A percentile compares a stretch with the other conserved stretches of the same genome.
These are phyloP conservation scores for Aspergillus oerlinghausenensis DNA, from an alignment of 2,329 filamentous ascomycete genomes.

Conservation along the genomic window DNA sequence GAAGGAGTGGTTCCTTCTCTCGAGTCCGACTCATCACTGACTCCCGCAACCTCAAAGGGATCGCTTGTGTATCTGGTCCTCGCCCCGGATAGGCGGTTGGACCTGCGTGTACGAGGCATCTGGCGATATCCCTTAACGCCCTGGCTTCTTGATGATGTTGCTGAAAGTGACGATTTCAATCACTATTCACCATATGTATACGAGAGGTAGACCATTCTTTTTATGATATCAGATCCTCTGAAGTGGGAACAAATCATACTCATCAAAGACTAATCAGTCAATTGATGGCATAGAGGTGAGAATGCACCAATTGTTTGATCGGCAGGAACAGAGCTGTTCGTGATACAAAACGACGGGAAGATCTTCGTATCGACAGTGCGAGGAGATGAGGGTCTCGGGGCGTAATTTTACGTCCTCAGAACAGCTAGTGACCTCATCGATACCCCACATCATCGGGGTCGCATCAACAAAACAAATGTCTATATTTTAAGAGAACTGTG, in stretches of 20 bases:
- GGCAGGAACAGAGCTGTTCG: too few relatives aligned
- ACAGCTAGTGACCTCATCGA: not conserved
- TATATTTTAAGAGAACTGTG: not conserved
- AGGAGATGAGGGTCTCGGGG: slow-evolving; percentile 2
- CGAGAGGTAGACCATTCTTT: not conserved
- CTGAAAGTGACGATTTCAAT: not conserved
- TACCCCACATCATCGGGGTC: not conserved
- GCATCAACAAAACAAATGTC: not conserved
- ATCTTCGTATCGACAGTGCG: not conserved
- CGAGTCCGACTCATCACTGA: slow-evolving; percentile 26
- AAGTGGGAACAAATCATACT: not conserved
- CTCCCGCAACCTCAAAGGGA: slow-evolving; percentile 29
- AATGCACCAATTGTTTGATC: not conserved
- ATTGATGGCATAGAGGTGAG: not conserved
- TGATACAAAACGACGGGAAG: not conserved
- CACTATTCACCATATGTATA: too few relatives aligned
- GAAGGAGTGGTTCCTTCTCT: not conserved
- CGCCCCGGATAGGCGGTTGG: slow-evolving; percentile 28
- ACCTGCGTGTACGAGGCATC: slow-evolving; percentile 31
- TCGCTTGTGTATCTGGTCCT: slow-evolving; percentile 33
- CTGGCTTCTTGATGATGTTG: not conserved
- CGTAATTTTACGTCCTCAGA: not conserved
- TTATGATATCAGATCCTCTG: not conserved
- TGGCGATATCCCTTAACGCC: not conserved
- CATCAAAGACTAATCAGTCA: not conserved